Percentiles rank a stretch among this genome's conserved stretches.
Conservation (phyloP, 805 yeast genomes). For the Candida chauliodis region DNA sequence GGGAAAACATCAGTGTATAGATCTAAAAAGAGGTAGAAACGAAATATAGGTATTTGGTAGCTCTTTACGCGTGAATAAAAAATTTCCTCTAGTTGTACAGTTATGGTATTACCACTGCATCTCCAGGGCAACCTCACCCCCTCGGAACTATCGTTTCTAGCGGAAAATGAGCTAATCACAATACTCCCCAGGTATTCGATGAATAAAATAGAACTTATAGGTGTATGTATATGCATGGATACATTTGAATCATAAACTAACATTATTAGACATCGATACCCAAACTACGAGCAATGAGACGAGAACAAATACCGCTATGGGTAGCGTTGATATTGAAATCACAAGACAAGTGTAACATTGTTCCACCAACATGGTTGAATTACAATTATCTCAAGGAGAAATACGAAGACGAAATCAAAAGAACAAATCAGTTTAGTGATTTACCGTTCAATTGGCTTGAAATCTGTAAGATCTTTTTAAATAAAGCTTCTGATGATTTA, state of each 20-base stretch:
- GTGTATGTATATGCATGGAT: slow-evolving; percentile 52
- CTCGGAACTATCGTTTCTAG: slow-evolving; percentile 75
- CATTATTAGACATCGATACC: slow-evolving; percentile 48
- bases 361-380: slow-evolving; percentile 83
- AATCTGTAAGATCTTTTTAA: slow-evolving; percentile 62
- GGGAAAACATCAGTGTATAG: slow-evolving; percentile 39
- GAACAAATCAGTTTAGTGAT: slow-evolving; percentile 57
- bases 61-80: slow-evolving; percentile 1
- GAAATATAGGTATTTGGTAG: neutral
- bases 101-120: slow-evolving; percentile 62
- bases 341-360: slow-evolving; percentile 81
- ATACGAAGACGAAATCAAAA: slow-evolving; percentile 63
- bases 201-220: slow-evolving; percentile 62
- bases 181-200: slow-evolving; percentile 77
- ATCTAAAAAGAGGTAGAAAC: slow-evolving; percentile 4
- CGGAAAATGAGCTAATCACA: slow-evolving; percentile 72
- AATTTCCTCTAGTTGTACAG: too few relatives aligned
- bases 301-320: slow-evolving; percentile 80
- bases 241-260: too few relatives aligned
- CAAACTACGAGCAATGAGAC: slow-evolving; percentile 59
- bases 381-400: slow-evolving; percentile 48
- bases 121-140: slow-evolving; percentile 61
- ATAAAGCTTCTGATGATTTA: slow-evolving; percentile 75
- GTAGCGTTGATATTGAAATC: slow-evolving; percentile 76
- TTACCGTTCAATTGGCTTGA: slow-evolving; percentile 93